These are phyloP conservation scores for Cyclocybe aegerita DNA, from an alignment of 768 basidiomycete species.

Conservation along the genomic window DNA sequence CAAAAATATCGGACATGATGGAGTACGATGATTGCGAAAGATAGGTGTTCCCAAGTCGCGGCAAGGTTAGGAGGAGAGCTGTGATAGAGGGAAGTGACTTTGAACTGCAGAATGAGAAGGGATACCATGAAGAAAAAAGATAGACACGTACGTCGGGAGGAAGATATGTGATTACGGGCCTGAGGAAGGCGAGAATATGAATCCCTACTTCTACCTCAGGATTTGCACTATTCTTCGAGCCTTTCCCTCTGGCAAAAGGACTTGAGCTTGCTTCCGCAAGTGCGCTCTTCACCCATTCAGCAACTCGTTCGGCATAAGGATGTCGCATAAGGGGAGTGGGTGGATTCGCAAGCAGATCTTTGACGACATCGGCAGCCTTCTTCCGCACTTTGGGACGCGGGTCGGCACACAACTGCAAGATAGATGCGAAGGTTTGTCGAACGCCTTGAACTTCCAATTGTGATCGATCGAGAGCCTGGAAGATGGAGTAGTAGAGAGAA, in stretches of 20 bases:
- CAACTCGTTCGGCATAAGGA: slow-evolving; percentile 81
- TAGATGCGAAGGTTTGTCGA: slow-evolving; percentile 81
- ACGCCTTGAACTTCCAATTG: slow-evolving; percentile 67
- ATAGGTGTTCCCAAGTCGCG: slow-evolving; percentile 86
- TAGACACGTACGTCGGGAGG: slow-evolving; percentile 61
- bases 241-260: slow-evolving; percentile 60
- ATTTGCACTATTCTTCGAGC: slow-evolving; percentile 49
- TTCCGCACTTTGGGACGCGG: slow-evolving; percentile 92
- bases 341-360: slow-evolving; percentile 72
- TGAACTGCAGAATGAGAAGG: slow-evolving; percentile 28
- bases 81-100: slow-evolving; percentile 69
- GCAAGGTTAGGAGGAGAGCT: slow-evolving; percentile 72
- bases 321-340: slow-evolving; percentile 77
- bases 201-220: slow-evolving; percentile 72
- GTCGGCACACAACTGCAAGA: slow-evolving; percentile 83
- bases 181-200: slow-evolving; percentile 73
- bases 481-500: slow-evolving; percentile 66
- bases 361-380: slow-evolving; percentile 83
- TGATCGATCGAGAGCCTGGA: slow-evolving; percentile 68
- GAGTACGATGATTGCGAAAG: slow-evolving; percentile 87
- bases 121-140: background rate
- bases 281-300: slow-evolving; percentile 73
- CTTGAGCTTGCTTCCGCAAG: slow-evolving; percentile 66
- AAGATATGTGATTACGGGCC: slow-evolving; percentile 59
- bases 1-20: slow-evolving; percentile 80